Conservation (phyloP, 2,329 filamentous ascomycete species). For the Diplocarpon rosae region DNA sequence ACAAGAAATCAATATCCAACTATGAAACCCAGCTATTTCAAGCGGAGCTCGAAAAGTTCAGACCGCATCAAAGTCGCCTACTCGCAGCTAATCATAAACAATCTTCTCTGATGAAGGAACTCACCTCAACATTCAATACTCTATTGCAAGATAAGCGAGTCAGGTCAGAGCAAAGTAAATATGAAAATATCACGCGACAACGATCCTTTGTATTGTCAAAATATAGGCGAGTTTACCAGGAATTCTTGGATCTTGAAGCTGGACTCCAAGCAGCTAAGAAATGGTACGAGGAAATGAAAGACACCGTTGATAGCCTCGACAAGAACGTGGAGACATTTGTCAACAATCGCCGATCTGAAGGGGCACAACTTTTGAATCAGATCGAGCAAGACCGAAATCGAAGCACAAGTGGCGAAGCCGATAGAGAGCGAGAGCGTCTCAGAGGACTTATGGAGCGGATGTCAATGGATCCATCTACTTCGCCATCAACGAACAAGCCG, state of each 20-base stretch:
- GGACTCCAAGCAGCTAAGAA: constrained; percentile 79
- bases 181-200: constrained; percentile 78
- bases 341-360: constrained; percentile 84
- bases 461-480: constrained; percentile 60
- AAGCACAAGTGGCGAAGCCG: constrained; percentile 35
- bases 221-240: constrained; percentile 86
- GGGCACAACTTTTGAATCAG: constrained; percentile 74
- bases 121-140: constrained; percentile 76
- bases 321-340: constrained; percentile 98
- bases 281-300: constrained; percentile 93
- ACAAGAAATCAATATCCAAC: constrained; percentile 91
- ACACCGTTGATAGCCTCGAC: constrained; percentile 80
- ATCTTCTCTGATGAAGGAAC: constrained; percentile 83
- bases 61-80: constrained; percentile 81
- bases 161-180: constrained; percentile 86
- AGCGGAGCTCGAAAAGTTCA: constrained; percentile 93
- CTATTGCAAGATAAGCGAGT: constrained; percentile 91
- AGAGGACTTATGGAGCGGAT: constrained; percentile 90
- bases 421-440: constrained; percentile 76
- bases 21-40: constrained; percentile 91
- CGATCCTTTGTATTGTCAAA: constrained; percentile 69
- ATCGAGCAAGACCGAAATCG: constrained; percentile 40
- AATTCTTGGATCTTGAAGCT: constrained; percentile 79
- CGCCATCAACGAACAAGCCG: constrained; percentile 32
- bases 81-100: constrained; percentile 95